phyloP scores from a whole-genome alignment of 768 basidiomycete species.

The Pleurotus citrinopileatus region DNA sequence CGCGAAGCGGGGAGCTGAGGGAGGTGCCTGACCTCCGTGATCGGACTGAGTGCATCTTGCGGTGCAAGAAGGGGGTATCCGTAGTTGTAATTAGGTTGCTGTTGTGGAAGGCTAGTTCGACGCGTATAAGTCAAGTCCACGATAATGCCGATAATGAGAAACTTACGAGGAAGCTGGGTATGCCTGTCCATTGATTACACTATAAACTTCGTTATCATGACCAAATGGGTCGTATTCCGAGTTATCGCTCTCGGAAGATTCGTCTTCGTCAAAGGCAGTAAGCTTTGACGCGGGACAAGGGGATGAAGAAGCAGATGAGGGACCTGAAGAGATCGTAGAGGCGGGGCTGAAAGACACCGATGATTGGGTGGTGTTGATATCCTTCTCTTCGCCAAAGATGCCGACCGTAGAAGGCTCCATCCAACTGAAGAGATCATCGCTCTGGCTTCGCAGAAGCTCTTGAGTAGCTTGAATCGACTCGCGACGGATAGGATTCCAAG shows the following conservation, averaged over 20 bases:
- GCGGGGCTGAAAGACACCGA: background rate
- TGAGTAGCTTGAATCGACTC: constrained; percentile 3
- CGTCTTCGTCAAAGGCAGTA: background rate
- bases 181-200: background rate
- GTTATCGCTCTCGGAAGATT: background rate
- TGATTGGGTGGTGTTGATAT: background rate
- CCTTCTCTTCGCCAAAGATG: constrained; percentile 3
- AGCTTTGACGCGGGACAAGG: background rate
- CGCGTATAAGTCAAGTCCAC: background rate
- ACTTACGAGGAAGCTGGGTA: background rate
- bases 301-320: background rate
- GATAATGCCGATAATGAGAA: background rate
- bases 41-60: constrained; percentile 1
- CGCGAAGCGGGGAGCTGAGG: constrained; percentile 4
- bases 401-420: background rate
- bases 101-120: background rate
- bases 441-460: background rate
- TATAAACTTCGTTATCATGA: background rate
- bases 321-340: constrained; percentile 7
- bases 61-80: background rate
- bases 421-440: constrained; percentile 1
- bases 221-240: background rate
- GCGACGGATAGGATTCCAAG: constrained; percentile 4
- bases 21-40: constrained; percentile 9
- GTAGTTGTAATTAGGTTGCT: background rate